phyloP scores from a whole-genome alignment of 2,329 filamentous ascomycete species.

The Colletotrichum sublineola region DNA sequence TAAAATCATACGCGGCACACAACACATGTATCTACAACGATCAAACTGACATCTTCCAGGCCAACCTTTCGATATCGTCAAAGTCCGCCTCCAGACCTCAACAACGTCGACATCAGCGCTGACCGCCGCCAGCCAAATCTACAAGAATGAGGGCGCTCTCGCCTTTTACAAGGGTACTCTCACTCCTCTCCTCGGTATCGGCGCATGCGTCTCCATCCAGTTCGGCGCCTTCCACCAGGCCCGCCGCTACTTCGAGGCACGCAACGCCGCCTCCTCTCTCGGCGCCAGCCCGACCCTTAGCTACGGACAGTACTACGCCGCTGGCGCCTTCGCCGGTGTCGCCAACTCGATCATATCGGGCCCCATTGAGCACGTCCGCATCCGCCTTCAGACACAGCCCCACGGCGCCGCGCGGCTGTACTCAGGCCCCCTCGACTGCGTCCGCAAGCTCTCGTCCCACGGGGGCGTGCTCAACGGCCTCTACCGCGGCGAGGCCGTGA shows the following conservation, averaged over 20 bases:
- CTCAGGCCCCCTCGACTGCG: slow-evolving; percentile 87
- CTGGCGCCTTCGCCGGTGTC: slow-evolving; percentile 92
- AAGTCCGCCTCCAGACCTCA: slow-evolving; percentile 94
- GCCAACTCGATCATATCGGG: slow-evolving; percentile 90
- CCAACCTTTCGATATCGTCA: slow-evolving; percentile 90
- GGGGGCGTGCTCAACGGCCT: slow-evolving; percentile 79
- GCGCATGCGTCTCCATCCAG: slow-evolving; percentile 97
- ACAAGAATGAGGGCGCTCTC: slow-evolving; percentile 85
- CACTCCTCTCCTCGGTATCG: slow-evolving; percentile 94
- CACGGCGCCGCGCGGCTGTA: slow-evolving; percentile 87
- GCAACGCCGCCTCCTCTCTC: slow-evolving; percentile 74
- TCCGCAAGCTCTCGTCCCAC: slow-evolving; percentile 80
- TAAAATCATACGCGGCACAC: too few species aligned
- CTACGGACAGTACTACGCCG: slow-evolving; percentile 89
- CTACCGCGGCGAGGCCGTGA: slow-evolving; percentile 90
- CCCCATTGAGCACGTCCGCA: slow-evolving; percentile 97
- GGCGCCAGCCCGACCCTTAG: slow-evolving; percentile 68
- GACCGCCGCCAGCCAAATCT: slow-evolving; percentile 85
- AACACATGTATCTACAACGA: rapidly evolving
- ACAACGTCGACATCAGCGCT: slow-evolving; percentile 84
- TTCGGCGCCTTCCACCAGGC: slow-evolving; percentile 97
- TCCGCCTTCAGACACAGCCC: slow-evolving; percentile 95
- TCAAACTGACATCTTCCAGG: slow-evolving; percentile 57
- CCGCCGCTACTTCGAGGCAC: slow-evolving; percentile 84
- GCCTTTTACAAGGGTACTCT: slow-evolving; percentile 99